A percentile compares a stretch with the other conserved stretches of the same genome.
Conservation (phyloP, 345 rosid genomes). For the Turritis glabra region DNA sequence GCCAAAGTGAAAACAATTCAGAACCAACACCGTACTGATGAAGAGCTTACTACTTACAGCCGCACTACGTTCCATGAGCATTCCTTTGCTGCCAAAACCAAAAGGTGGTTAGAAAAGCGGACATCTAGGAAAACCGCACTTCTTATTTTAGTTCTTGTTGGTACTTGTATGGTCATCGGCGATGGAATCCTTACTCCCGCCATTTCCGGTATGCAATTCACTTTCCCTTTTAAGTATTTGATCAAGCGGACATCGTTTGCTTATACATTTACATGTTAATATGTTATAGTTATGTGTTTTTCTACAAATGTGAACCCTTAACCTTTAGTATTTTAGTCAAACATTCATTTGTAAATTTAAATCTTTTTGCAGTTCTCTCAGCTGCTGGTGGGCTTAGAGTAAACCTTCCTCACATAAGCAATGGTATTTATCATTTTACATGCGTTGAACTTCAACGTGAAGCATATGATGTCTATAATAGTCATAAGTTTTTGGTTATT, state of each 20-base stretch:
- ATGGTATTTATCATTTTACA: slow-evolving; percentile 44
- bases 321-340: no score
- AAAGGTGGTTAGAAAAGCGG: slow-evolving; percentile 76
- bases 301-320: not conserved
- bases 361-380: slow-evolving; percentile 69
- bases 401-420: slow-evolving; percentile 62
- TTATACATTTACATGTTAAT: not conserved
- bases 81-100: slow-evolving; percentile 87
- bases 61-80: slow-evolving; percentile 77
- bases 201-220: slow-evolving; percentile 71
- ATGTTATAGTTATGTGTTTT: not conserved
- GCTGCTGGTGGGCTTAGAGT: slow-evolving; percentile 96
- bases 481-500: not conserved
- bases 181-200: slow-evolving; percentile 93
- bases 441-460: not conserved
- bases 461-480: not conserved
- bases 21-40: slow-evolving; percentile 93
- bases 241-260: no score
- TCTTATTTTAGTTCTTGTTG: slow-evolving; percentile 79
- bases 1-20: slow-evolving; percentile 86
- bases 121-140: slow-evolving; percentile 58
- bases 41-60: slow-evolving; percentile 92
- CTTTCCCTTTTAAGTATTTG: no score
- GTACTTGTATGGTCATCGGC: slow-evolving; percentile 87
- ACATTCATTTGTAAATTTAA: not conserved